Evolutionary conservation across 1,284 basidiomycete genomes (phyloP).

Genomic region (Irpex lacteus): DNA sequence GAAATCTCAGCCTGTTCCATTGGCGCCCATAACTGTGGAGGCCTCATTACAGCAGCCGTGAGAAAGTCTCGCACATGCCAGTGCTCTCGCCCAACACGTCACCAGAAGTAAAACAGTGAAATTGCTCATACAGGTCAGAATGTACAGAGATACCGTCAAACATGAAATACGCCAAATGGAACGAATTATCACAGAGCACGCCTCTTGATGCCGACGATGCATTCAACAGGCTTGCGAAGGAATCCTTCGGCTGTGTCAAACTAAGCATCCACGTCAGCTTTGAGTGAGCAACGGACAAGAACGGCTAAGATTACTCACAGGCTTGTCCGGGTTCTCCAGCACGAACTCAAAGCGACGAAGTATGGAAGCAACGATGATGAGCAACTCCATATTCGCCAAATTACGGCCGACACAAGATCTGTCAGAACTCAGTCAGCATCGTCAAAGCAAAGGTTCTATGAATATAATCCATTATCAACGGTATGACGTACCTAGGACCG

Average conservation of each 20-base stretch:
- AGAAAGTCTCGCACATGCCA: neutral
- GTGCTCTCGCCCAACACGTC: neutral
- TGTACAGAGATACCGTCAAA: neutral
- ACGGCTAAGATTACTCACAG: conserved; percentile 40
- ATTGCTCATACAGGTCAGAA: too few species aligned
- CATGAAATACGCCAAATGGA: neutral
- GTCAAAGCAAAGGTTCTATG: neutral
- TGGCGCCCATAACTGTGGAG: neutral
- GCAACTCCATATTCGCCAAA: conserved; percentile 71
- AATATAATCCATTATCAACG: conserved; percentile 2
- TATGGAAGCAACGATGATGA: conserved; percentile 73
- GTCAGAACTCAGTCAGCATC: neutral
- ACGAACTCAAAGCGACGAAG: conserved; percentile 72
- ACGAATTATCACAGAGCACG: neutral
- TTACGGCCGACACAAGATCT: conserved; percentile 77
- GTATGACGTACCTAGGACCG: conserved; percentile 49
- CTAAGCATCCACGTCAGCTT: conserved; percentile 31
- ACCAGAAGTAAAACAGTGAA: too few species aligned
- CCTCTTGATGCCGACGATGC: conserved; percentile 65
- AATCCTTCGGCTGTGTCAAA: conserved; percentile 75
- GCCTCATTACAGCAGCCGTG: neutral
- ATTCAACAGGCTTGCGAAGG: conserved; percentile 69
- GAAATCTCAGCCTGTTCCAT: neutral
- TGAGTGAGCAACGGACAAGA: neutral
- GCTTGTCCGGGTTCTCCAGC: conserved; percentile 51